Evolutionary conservation across 352 stramenopile genomes (phyloP), one percentile per base, ranked within the genome.

Genomic region (Phytophthora ohioensis): DNA sequence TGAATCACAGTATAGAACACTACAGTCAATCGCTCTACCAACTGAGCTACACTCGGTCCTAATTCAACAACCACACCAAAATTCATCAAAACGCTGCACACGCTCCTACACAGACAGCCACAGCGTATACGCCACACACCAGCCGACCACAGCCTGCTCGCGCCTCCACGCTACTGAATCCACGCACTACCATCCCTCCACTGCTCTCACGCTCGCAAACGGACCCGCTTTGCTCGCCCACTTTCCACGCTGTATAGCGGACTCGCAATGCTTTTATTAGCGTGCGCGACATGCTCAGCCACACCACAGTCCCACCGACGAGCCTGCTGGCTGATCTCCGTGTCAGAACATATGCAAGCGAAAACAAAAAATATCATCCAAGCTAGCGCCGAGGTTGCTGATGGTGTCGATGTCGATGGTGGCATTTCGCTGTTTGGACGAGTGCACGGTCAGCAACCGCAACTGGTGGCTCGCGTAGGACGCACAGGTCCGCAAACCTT

Each of bases 1-100:
- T 43, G 38, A 43, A 43, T 13, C 38, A 43, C 38, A 43, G 38
- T 43, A 43, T 43, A 43, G 38, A 43, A 43, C 38, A 43, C 38
- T 43, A 43, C 38, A 43, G 38, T 43, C 38, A 43, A 43, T 43
- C 38, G 38, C 38, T 43, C 38, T 43, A 43, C 38, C 38, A 43
- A 43, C 38, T 43, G 38, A 43, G 38, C 38, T 43, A 43, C 38
- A 43, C 38, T 43, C 38, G 38, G 38, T 43, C 38, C 38, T 43
- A 43, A 43, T 9, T 43, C 38, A 43, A 43, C 3, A 9, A 43
- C 38, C 15, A 9, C 11, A 9, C 5, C 38, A 43, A 43, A 15
- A 9, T 4, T 12, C 38, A 13, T 43, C 38, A 43, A 9, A 43
- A 43, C 21, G 21, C 21, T 21, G 21, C 21, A 21, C 21, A 21